Evolutionary conservation across 202 grass and related monocot species (phyloP).

Genomic region (Zoysia matrella): DNA sequence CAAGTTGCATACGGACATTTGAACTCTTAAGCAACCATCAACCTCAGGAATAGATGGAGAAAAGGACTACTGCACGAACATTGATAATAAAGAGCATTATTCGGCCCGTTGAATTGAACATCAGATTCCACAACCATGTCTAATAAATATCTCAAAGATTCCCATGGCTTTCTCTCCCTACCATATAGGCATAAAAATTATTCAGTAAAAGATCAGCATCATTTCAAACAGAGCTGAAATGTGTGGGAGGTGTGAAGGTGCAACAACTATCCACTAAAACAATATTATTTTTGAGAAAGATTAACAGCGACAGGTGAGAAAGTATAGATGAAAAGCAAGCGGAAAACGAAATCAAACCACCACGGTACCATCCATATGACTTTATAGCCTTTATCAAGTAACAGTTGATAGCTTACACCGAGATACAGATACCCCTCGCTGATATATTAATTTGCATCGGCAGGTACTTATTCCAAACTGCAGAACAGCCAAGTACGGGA

Average conservation of each 20-base stretch:
- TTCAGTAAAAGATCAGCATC: slow-evolving; percentile 49
- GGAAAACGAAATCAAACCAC: slow-evolving; percentile 73
- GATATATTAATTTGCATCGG: slow-evolving; percentile 49
- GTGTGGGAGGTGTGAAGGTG: slow-evolving; percentile 53
- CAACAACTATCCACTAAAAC: slow-evolving; percentile 49
- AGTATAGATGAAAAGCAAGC: slow-evolving; percentile 56
- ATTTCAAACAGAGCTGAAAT: slow-evolving; percentile 26
- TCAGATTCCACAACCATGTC: slow-evolving; percentile 47
- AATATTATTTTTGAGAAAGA: slow-evolving; percentile 42
- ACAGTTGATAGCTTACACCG: slow-evolving; percentile 47
- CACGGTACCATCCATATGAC: slow-evolving; percentile 61
- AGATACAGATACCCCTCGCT: slow-evolving; percentile 43
- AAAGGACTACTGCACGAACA: slow-evolving; percentile 56
- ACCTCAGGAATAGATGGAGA: slow-evolving; percentile 52
- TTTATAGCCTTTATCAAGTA: slow-evolving; percentile 65
- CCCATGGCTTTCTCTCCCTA: slow-evolving; percentile 36
- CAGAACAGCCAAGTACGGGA: slow-evolving; percentile 42
- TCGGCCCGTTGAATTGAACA: slow-evolving; percentile 51
- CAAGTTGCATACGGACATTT: slow-evolving; percentile 49
- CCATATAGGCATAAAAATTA: slow-evolving; percentile 32
- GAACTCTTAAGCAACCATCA: slow-evolving; percentile 65
- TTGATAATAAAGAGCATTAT: slow-evolving; percentile 48
- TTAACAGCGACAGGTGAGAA: slow-evolving; percentile 60
- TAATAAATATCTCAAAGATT: slow-evolving; percentile 54
- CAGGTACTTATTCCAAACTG: slow-evolving; percentile 30